phyloP scores from a whole-genome alignment of 2,329 filamentous ascomycete species.

The Juglanconis sp. region DNA sequence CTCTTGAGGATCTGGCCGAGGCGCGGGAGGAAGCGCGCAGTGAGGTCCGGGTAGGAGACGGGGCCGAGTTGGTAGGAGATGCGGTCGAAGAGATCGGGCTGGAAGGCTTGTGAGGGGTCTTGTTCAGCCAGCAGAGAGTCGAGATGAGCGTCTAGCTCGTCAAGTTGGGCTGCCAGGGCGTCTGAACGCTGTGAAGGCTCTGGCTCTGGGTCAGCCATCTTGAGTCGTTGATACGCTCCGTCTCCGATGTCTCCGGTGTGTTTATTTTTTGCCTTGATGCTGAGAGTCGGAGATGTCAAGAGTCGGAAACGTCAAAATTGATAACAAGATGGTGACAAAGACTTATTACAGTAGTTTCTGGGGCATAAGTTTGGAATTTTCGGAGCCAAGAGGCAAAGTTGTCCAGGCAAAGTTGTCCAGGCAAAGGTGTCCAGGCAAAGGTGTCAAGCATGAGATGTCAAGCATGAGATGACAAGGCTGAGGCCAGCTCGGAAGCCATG shows the following conservation, averaged over 20 bases:
- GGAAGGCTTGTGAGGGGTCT: conserved; percentile 39
- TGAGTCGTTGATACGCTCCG: background rate
- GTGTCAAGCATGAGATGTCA: background rate
- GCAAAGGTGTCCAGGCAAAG: no score
- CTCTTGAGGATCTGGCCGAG: conserved; percentile 51
- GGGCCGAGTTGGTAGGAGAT: conserved; percentile 19
- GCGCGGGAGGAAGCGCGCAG: conserved; percentile 51
- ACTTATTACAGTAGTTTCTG: no score
- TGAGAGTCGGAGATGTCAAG: no score
- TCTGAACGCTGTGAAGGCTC: background rate
- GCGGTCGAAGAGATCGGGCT: conserved; percentile 51
- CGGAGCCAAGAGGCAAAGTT: no score
- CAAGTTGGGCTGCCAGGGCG: conserved; percentile 28
- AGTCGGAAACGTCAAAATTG: no score
- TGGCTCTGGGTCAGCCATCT: conserved; percentile 10
- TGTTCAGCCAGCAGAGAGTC: conserved; percentile 38
- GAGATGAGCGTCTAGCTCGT: conserved; percentile 54
- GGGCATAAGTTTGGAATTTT: no score
- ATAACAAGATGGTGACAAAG: no score
- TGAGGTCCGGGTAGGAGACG: conserved; percentile 36
- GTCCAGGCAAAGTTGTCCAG: no score
- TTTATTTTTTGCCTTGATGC: no score
- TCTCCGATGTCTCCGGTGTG: background rate
- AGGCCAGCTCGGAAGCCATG: background rate
- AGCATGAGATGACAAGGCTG: background rate